Evolutionary conservation across 495 filamentous ascomycete genomes (phyloP).

Genomic region (Letharia lupina): DNA sequence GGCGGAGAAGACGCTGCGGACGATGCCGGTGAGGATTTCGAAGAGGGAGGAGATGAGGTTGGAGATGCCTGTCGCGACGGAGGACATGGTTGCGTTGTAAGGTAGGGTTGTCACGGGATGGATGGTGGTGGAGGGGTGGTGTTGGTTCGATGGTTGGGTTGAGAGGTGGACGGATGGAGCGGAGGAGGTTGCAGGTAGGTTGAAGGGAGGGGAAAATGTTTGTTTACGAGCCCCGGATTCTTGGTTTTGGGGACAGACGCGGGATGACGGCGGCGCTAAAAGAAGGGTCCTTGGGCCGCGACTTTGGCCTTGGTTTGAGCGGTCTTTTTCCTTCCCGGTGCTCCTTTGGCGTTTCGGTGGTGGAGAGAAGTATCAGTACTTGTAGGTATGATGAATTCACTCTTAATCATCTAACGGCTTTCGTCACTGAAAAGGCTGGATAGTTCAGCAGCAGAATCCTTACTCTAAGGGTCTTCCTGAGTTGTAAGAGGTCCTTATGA

Average conservation of each 20-base stretch:
- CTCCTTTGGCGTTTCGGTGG: too few species aligned
- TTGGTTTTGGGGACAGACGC: background rate
- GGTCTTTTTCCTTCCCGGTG: too few species aligned
- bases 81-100: slow-evolving; percentile 28
- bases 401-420: too few species aligned
- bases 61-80: slow-evolving; percentile 29
- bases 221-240: background rate
- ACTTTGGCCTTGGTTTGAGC: too few species aligned
- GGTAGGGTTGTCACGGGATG: background rate
- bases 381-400: too few species aligned
- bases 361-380: too few species aligned
- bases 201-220: background rate
- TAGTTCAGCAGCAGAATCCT: too few species aligned
- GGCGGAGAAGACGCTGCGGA: slow-evolving; percentile 29
- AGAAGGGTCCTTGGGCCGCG: background rate
- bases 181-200: background rate
- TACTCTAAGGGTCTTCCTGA: too few species aligned
- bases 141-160: background rate
- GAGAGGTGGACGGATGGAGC: too few species aligned
- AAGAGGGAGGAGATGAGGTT: slow-evolving; percentile 35
- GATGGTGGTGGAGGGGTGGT: background rate
- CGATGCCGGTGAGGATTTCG: slow-evolving; percentile 25
- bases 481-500: too few species aligned
- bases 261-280: slow-evolving; percentile 5
- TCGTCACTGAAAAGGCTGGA: too few species aligned